Conservation (phyloP, 2,329 filamentous ascomycete genomes). For the Chaetomiaceae sp. region DNA sequence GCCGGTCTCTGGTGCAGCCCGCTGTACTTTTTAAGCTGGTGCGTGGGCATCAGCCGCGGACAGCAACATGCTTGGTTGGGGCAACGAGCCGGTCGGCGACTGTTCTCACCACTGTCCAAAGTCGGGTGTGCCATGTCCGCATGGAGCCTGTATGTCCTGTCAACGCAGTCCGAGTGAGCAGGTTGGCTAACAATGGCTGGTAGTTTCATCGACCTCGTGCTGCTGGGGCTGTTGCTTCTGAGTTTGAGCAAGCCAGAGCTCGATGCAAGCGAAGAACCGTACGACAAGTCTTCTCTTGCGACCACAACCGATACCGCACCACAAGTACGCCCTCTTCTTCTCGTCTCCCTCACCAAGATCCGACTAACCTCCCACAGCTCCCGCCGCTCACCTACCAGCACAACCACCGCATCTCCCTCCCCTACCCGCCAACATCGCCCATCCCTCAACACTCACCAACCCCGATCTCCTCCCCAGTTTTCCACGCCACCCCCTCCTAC, state of each 20-base stretch:
- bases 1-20: conserved; percentile 21
- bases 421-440: neutral
- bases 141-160: conserved; percentile 18
- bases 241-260: neutral
- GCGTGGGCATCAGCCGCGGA: conserved; percentile 5
- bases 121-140: conserved; percentile 20
- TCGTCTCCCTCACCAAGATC: neutral
- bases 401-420: conserved; percentile 7
- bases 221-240: conserved; percentile 25
- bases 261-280: neutral
- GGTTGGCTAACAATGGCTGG: neutral
- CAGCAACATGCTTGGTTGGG: neutral
- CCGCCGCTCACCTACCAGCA: neutral
- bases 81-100: neutral
- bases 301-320: neutral
- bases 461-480: neutral
- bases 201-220: conserved; percentile 25
- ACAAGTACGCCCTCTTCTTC: neutral
- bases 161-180: neutral
- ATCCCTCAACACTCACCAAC: neutral
- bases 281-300: neutral
- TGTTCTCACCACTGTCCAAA: conserved; percentile 19
- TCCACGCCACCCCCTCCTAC: neutral
- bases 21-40: conserved; percentile 21
- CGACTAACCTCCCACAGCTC: neutral